Evolutionary conservation across 2,329 filamentous ascomycete species (phyloP), one percentile per base, ranked within the genome.

Genomic region (Colletotrichum musicola): DNA sequence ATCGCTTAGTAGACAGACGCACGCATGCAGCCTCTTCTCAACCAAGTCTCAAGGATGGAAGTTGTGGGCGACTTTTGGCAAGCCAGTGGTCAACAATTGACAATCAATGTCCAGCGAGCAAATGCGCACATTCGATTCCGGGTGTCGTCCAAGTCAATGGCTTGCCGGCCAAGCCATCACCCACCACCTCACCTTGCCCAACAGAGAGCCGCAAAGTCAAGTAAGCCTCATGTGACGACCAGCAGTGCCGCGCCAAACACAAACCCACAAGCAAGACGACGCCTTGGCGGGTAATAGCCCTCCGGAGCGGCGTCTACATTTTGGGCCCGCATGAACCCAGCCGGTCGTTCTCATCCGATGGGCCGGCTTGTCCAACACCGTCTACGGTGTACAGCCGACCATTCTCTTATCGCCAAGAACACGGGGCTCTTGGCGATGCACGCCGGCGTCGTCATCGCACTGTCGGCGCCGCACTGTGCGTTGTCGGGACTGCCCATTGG

Each of bases 371-470:
- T 35, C 60, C 53, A 55, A 42, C 47, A 44, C 49, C 30, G 55
- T 55, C 25, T n/a, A 46, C 62, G 62, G 65, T 49, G 50, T 44
- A 25, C 54, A 56, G 22, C 16, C 42, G 38, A 35, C 44, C 60
- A 42, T 30, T 44, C 12, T 62, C 6, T 53, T 27, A 46, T 30
- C 44, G 65, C 65, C 65, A 68, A 68, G 65, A 68, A n/a, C 42
- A 30, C 49, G 49, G 42, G 5, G 42, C 6, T 50, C 65, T 68
- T 68, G 65, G 65, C 65, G 38, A 60, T 51, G 22, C 47, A 65
- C 62, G 55, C 42, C 55, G 35, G 42, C 55, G 44, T 65, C 65
- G 62, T 65, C 65, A 68, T 56, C 49, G 42, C 56, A 66, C 35
- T 30, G 56, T 60, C 22, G 50, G 44, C 38, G 14, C 22, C 20